A percentile compares a stretch with the other conserved stretches of the same genome.
Evolutionary conservation across 257 asterid genomes (phyloP).

Genomic region (Haberlea rhodopensis): DNA sequence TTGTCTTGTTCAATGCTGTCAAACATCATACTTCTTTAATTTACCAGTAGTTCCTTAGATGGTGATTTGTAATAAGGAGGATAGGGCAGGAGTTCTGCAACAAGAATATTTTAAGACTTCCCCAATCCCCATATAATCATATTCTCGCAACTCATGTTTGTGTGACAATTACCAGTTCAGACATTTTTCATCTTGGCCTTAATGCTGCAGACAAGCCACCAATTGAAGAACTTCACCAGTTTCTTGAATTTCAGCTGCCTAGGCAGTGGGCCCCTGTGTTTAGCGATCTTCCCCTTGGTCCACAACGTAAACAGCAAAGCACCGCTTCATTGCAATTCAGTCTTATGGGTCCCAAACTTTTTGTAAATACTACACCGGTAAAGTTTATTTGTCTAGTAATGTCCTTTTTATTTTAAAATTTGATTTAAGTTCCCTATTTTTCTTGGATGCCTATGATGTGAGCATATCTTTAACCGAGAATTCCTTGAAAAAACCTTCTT

Average conservation of each 20-base stretch:
- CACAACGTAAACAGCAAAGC: slow-evolving; percentile 76
- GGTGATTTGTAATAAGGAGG: slow-evolving; percentile 1
- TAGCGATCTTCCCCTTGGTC: slow-evolving; percentile 95
- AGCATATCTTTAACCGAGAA: slow-evolving; percentile 19
- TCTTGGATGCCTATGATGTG: slow-evolving; percentile 8
- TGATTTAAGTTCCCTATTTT: slow-evolving; percentile 15
- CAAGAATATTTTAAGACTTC: slow-evolving; percentile 5
- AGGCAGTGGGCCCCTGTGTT: slow-evolving; percentile 99
- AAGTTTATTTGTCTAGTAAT: slow-evolving; percentile 24
- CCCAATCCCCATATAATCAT: slow-evolving; percentile 5
- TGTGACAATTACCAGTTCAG: slow-evolving; percentile 1
- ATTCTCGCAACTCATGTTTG: slow-evolving; percentile 3
- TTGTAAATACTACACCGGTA: slow-evolving; percentile 70
- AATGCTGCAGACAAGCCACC: slow-evolving; percentile 88
- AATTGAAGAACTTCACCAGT: slow-evolving; percentile 97
- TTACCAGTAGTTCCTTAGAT: slow-evolving; percentile 10
- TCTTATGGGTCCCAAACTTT: slow-evolving; percentile 90
- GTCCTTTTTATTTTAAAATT: neutral
- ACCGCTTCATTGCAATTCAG: slow-evolving; percentile 85
- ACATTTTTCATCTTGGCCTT: slow-evolving; percentile 12
- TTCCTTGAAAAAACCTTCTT: slow-evolving; percentile 7
- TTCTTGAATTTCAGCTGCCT: slow-evolving; percentile 96
- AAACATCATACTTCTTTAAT: neutral
- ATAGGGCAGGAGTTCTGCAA: neutral
- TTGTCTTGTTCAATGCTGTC: slow-evolving; percentile 14